Evolutionary conservation across 805 yeast species (phyloP).

Genomic region (Saccharomyces mikatae): DNA sequence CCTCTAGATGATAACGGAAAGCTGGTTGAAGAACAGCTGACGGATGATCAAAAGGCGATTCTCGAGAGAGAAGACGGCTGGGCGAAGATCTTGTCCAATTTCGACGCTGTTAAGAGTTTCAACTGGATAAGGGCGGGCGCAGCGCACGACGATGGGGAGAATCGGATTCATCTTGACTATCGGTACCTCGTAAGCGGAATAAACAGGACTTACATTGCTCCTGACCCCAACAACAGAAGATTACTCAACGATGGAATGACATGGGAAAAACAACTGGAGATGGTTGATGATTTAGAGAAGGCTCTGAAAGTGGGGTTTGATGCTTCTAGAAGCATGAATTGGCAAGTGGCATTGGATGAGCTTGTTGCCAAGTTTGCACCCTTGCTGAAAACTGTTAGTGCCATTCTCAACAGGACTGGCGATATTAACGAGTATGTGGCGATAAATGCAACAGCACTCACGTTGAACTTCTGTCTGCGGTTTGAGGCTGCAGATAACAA

Average conservation of each 20-base stretch:
- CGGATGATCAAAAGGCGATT: slow-evolving; percentile 16
- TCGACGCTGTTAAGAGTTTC: slow-evolving; percentile 32
- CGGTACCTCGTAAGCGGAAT: slow-evolving; percentile 46
- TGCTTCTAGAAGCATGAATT: slow-evolving; percentile 40
- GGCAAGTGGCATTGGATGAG: slow-evolving; percentile 45
- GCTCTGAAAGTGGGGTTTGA: slow-evolving; percentile 28
- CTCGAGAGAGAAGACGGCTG: slow-evolving; percentile 21
- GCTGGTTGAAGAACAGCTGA: slow-evolving; percentile 15
- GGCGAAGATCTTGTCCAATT: slow-evolving; percentile 13
- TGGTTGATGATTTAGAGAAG: slow-evolving; percentile 32
- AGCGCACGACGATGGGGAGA: slow-evolving; percentile 41
- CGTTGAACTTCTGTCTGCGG: slow-evolving; percentile 41
- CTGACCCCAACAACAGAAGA: slow-evolving; percentile 42
- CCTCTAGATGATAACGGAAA: slow-evolving; percentile 21
- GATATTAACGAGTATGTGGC: slow-evolving; percentile 13
- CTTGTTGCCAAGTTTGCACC: slow-evolving; percentile 51
- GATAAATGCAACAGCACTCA: slow-evolving; percentile 33
- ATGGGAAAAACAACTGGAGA: slow-evolving; percentile 26
- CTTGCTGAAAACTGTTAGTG: slow-evolving; percentile 35
- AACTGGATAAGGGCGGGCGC: slow-evolving; percentile 43
- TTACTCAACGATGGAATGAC: slow-evolving; percentile 32
- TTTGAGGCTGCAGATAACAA: slow-evolving; percentile 24
- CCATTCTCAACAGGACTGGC: slow-evolving; percentile 24
- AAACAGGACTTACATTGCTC: slow-evolving; percentile 40
- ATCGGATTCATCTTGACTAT: slow-evolving; percentile 43